Evolutionary conservation across 306 rosid genomes (phyloP).

Genomic region (Cucurbita argyrosperma): DNA sequence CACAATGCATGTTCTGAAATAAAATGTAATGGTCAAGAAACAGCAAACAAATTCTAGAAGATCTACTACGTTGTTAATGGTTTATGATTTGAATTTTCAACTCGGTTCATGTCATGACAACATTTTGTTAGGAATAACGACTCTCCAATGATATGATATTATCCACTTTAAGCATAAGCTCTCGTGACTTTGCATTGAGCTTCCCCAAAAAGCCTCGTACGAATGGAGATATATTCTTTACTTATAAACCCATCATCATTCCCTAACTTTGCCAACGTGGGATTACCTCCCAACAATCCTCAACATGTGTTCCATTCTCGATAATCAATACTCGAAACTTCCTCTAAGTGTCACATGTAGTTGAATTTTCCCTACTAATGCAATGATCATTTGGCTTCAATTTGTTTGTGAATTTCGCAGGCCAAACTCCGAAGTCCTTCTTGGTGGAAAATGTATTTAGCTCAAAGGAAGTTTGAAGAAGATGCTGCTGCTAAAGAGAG

Average conservation of each 20-base stretch:
- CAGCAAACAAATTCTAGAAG: background rate
- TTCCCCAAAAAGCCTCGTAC: too few relatives aligned
- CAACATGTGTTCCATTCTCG: background rate
- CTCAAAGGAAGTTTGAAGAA: conserved; percentile 57
- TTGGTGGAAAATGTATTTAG: conserved; percentile 85
- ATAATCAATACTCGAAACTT: background rate
- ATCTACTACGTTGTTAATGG: background rate
- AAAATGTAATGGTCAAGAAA: background rate
- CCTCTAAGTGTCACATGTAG: background rate
- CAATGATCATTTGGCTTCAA: background rate
- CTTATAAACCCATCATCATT: too few relatives aligned
- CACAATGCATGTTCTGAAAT: background rate
- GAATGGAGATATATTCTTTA: too few relatives aligned
- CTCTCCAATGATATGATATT: too few relatives aligned
- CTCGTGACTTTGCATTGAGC: too few relatives aligned
- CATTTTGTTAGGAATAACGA: background rate
- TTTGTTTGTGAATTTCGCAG: conserved; percentile 27
- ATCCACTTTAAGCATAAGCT: too few relatives aligned
- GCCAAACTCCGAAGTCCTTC: conserved; percentile 87
- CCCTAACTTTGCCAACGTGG: too few relatives aligned
- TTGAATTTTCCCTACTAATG: background rate
- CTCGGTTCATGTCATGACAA: background rate
- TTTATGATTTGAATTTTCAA: background rate
- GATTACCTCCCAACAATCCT: too few relatives aligned
- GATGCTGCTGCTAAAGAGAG: conserved; percentile 62